These are phyloP conservation scores for Suillus alpinus DNA, from an alignment of 768 basidiomycete species.

Conservation along the genomic window DNA sequence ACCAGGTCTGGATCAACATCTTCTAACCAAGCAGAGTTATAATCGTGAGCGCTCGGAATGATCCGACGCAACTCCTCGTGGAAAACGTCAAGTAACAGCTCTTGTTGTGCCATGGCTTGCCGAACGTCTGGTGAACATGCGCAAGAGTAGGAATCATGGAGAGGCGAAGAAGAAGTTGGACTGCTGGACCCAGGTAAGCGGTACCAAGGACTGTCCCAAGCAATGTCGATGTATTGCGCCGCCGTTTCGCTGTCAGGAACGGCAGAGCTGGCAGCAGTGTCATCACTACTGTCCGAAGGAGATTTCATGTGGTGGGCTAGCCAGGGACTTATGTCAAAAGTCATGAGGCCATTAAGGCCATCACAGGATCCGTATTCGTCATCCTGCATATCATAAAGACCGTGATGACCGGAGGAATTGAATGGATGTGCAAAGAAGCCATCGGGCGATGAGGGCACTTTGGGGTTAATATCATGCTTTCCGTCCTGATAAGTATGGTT, in stretches of 20 bases:
- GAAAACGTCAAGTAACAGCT: slow-evolving; percentile 31
- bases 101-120: slow-evolving; percentile 31
- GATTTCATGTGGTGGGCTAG: slow-evolving; percentile 6
- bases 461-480: slow-evolving; percentile 5
- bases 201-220: slow-evolving; percentile 39
- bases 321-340: neutral
- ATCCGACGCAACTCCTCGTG: slow-evolving; percentile 26
- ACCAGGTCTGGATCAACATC: slow-evolving; percentile 27
- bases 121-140: slow-evolving; percentile 33
- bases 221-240: slow-evolving; percentile 39
- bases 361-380: neutral
- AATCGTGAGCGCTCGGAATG: slow-evolving; percentile 16
- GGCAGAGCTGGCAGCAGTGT: slow-evolving; percentile 16
- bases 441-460: slow-evolving; percentile 1
- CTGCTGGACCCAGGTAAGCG: slow-evolving; percentile 25
- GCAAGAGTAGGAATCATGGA: slow-evolving; percentile 17
- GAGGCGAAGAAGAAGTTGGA: slow-evolving; percentile 19
- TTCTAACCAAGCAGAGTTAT: slow-evolving; percentile 26
- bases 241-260: slow-evolving; percentile 26
- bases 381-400: neutral
- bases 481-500: slow-evolving; percentile 14
- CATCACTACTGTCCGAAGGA: slow-evolving; percentile 21
- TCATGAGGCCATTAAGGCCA: neutral
- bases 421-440: slow-evolving; percentile 14
- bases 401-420: slow-evolving; percentile 14